Percentiles rank a stretch among this genome's conserved stretches.
Evolutionary conservation across 345 rosid species (phyloP).

Genomic region (Linum trigynum): DNA sequence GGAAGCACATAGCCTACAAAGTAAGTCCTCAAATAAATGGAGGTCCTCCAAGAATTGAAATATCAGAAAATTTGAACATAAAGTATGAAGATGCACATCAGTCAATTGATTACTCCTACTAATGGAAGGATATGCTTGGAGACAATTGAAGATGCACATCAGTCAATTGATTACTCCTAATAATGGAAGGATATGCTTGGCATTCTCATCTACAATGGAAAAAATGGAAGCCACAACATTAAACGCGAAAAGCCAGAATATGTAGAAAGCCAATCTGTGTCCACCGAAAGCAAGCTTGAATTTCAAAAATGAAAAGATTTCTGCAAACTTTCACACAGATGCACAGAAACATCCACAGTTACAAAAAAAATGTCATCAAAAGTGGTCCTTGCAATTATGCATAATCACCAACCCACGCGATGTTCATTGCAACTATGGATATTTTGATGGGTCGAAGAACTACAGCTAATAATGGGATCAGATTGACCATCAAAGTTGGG

Average conservation of each 20-base stretch:
- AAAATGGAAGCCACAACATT: too few species aligned
- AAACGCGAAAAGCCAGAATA: too few species aligned
- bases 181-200: not conserved
- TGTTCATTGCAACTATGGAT: not conserved
- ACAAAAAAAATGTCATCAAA: not conserved
- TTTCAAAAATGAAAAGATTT: too few species aligned
- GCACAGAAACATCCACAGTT: too few species aligned
- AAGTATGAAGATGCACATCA: not conserved
- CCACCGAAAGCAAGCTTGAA: too few species aligned
- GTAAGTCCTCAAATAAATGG: conserved; percentile 7
- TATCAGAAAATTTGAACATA: not conserved
- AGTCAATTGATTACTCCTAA: not conserved
- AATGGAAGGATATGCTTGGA: not conserved
- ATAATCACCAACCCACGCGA: not conserved
- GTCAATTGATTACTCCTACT: not conserved
- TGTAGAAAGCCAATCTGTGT: too few species aligned
- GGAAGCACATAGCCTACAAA: conserved; percentile 75
- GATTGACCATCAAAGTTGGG: not conserved
- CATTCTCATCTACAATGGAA: too few species aligned
- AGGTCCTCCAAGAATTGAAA: not conserved
- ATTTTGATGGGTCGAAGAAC: not conserved
- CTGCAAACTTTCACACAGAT: too few species aligned
- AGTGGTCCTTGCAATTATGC: not conserved
- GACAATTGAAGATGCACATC: not conserved
- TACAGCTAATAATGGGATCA: not conserved